phyloP scores from a whole-genome alignment of 225 moss, liverwort and hornwort genomes.

The Straminergon stramineum region DNA sequence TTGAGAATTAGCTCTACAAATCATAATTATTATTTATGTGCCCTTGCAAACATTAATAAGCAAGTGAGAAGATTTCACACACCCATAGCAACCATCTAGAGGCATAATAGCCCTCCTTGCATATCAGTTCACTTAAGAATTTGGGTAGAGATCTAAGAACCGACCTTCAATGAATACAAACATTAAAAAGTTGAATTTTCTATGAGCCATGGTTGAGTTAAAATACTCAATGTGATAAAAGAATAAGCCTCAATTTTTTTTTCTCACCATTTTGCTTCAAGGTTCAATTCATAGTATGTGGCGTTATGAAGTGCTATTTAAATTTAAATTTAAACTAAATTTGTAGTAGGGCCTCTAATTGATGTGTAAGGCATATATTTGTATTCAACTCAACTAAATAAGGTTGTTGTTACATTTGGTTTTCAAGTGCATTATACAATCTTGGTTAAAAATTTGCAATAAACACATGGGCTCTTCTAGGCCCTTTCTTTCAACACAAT shows the following conservation, averaged over 20 bases:
- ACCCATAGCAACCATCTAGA: accelerated
- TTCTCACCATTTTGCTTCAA: neutral
- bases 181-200: neutral
- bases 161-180: accelerated
- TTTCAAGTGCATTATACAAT: neutral
- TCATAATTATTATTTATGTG: neutral
- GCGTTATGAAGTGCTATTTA: too few species aligned
- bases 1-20: neutral
- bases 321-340: too few species aligned
- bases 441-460: neutral
- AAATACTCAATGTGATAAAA: too few species aligned
- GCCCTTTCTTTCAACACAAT: neutral
- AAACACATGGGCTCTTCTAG: neutral
- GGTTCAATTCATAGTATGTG: neutral
- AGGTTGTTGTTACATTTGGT: neutral
- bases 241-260: neutral
- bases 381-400: accelerated
- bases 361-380: neutral
- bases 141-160: neutral
- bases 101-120: accelerated
- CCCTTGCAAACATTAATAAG: neutral
- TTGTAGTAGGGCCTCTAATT: neutral
- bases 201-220: neutral
- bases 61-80: neutral
- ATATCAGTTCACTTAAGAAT: neutral